A percentile compares a stretch with the other conserved stretches of the same genome.
Conservation (phyloP, 352 stramenopile species). For the Phytopythium vexans region DNA sequence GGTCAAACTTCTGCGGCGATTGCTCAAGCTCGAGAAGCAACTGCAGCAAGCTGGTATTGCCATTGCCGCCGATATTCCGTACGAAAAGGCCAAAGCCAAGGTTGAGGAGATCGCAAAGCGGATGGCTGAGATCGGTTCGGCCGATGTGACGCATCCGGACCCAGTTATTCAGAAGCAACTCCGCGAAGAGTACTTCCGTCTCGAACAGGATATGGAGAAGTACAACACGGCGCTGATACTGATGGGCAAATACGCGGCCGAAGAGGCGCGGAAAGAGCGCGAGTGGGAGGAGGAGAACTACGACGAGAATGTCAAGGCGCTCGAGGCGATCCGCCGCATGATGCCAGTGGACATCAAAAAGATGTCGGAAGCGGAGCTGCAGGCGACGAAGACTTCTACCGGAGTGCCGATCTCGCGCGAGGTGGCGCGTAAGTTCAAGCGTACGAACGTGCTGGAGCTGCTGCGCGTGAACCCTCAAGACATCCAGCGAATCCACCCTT, state of each 20-base stretch:
- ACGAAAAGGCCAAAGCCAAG: conserved; percentile 90
- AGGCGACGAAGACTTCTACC: conserved; percentile 60
- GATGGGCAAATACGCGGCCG: conserved; percentile 90
- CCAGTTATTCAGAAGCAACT: conserved; percentile 77
- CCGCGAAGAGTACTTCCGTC: conserved; percentile 90
- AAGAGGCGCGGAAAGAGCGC: conserved; percentile 86
- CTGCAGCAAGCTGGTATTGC: conserved; percentile 82
- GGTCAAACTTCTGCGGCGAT: too few relatives aligned
- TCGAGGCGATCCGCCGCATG: conserved; percentile 88
- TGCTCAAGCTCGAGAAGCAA: too few relatives aligned
- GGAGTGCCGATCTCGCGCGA: conserved; percentile 75
- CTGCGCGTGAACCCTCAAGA: conserved; percentile 84
- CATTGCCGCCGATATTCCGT: conserved; percentile 91
- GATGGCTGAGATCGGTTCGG: conserved; percentile 91
- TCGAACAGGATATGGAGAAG: conserved; percentile 94
- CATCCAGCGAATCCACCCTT: conserved; percentile 88
- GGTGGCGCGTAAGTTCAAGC: conserved; percentile 90
- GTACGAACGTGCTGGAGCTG: conserved; percentile 90
- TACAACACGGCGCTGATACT: conserved; percentile 91
- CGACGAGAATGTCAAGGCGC: conserved; percentile 79
- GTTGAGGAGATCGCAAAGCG: conserved; percentile 88
- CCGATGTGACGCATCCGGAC: conserved; percentile 86
- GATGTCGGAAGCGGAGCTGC: conserved; percentile 85
- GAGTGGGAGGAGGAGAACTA: conserved; percentile 92
- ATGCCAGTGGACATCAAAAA: conserved; percentile 92